These are phyloP conservation scores for Furcasterigmium sp. DNA, from an alignment of 2,329 filamentous ascomycete genomes.

Conservation along the genomic window DNA sequence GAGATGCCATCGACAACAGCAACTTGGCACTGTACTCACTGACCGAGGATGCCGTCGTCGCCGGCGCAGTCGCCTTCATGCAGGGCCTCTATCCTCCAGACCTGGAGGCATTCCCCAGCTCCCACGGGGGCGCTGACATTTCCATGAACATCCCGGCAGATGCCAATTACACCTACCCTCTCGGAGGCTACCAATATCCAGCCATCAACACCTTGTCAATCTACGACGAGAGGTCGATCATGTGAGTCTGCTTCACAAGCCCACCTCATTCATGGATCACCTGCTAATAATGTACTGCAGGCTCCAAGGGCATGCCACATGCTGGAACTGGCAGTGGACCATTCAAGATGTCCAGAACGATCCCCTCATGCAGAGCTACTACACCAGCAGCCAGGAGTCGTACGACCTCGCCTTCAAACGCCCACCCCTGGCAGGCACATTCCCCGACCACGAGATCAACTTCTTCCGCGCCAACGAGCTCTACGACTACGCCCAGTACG, in stretches of 20 bases:
- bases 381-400: constrained; percentile 25
- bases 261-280: too few species aligned
- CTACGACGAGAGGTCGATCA: constrained; percentile 37
- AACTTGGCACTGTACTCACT: constrained; percentile 38
- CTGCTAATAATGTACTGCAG: constrained; percentile 18
- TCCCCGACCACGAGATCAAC: constrained; percentile 27
- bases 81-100: constrained; percentile 81
- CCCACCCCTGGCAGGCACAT: constrained; percentile 28
- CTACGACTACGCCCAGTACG: constrained; percentile 52
- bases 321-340: constrained; percentile 29
- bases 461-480: constrained; percentile 46
- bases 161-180: constrained; percentile 55
- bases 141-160: constrained; percentile 37
- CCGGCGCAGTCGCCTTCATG: constrained; percentile 70
- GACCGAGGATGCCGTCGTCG: constrained; percentile 47
- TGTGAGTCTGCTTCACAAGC: constrained; percentile 33
- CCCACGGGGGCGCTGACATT: constrained; percentile 25
- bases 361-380: constrained; percentile 15
- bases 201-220: constrained; percentile 51
- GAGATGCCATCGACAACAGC: constrained; percentile 40
- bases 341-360: constrained; percentile 19
- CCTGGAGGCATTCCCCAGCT: constrained; percentile 27
- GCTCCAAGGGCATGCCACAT: constrained; percentile 32
- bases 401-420: constrained; percentile 37
- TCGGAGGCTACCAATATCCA: constrained; percentile 78